phyloP scores from a whole-genome alignment of 805 yeast genomes.

The Candida stauntonica region DNA sequence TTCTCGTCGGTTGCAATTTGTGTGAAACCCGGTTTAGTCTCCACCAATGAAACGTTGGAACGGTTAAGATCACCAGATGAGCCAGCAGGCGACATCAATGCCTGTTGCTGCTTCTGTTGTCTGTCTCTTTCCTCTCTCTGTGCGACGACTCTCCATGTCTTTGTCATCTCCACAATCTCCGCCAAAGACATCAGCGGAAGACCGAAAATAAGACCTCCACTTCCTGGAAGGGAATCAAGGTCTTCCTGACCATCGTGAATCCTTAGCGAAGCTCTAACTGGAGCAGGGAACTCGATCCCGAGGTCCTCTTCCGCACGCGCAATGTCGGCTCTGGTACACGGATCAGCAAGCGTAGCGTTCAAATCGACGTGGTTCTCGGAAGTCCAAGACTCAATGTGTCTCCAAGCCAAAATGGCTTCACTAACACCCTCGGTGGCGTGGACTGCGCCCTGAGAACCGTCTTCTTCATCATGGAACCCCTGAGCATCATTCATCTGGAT shows the following conservation, averaged over 20 bases:
- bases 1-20: conserved; percentile 9
- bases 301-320: conserved; percentile 81
- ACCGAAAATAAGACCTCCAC: conserved; percentile 75
- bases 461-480: conserved; percentile 34
- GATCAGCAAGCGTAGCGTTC: conserved; percentile 68
- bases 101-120: conserved; percentile 22
- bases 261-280: conserved; percentile 74
- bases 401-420: conserved; percentile 78
- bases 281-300: conserved; percentile 67
- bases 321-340: conserved; percentile 78
- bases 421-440: conserved; percentile 58
- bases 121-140: conserved; percentile 32
- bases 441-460: conserved; percentile 26
- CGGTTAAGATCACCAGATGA: conserved; percentile 21
- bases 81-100: conserved; percentile 24
- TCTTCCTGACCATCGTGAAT: conserved; percentile 90
- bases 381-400: conserved; percentile 83
- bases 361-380: conserved; percentile 75
- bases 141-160: conserved; percentile 78
- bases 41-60: conserved; percentile 21
- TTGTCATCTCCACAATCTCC: conserved; percentile 73
- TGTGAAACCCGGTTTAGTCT: conserved; percentile 29
- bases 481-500: conserved; percentile 24
- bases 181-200: conserved; percentile 76
- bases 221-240: conserved; percentile 65